Conservation (phyloP, 1,139 yeast species). For the Suhomyces terraborum region DNA sequence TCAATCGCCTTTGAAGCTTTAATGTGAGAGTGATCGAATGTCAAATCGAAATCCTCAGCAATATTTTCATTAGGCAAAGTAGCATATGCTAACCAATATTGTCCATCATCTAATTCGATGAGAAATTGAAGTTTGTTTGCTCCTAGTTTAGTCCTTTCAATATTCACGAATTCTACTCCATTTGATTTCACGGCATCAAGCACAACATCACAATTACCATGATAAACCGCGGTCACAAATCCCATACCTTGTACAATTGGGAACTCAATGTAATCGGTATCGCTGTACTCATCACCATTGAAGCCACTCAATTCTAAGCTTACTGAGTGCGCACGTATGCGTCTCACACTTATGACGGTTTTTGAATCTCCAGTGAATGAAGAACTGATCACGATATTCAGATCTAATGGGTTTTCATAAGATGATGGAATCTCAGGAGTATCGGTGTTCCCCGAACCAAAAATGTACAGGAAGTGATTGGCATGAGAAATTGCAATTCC, state of each 20-base stretch:
- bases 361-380: constrained; percentile 48
- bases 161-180: constrained; percentile 45
- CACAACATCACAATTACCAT: constrained; percentile 55
- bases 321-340: constrained; percentile 59
- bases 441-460: constrained; percentile 49
- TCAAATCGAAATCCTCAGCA: constrained; percentile 25
- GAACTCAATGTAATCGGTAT: constrained; percentile 37
- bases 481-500: constrained; percentile 76
- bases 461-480: constrained; percentile 56
- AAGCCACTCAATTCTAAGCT: constrained; percentile 43
- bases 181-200: constrained; percentile 47
- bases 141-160: constrained; percentile 22
- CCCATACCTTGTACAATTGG: constrained; percentile 77
- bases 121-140: constrained; percentile 54
- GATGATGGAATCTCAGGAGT: constrained; percentile 33
- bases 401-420: constrained; percentile 57
- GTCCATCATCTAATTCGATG: constrained; percentile 52
- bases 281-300: constrained; percentile 12
- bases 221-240: constrained; percentile 45
- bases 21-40: constrained; percentile 33
- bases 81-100: constrained; percentile 62
- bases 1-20: constrained; percentile 48
- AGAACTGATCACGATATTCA: constrained; percentile 55
- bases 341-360: constrained; percentile 36
- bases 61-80: constrained; percentile 41